phyloP scores from a whole-genome alignment of 345 rosid species.

The Combretum micranthum region DNA sequence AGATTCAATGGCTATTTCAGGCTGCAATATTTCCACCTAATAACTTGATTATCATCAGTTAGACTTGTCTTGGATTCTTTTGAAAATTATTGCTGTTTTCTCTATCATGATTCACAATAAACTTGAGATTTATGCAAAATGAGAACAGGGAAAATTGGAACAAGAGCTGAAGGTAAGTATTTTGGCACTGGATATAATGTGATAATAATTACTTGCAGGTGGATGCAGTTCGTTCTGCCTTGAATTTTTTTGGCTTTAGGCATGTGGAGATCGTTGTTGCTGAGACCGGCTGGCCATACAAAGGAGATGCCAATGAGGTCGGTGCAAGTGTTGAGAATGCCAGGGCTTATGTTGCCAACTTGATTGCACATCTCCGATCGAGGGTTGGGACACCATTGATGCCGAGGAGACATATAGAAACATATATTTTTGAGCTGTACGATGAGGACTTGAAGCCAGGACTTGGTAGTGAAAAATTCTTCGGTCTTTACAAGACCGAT shows the following conservation, averaged over 20 bases:
- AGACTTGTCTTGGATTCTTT: too few relatives aligned
- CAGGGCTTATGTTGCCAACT: slow-evolving; percentile 70
- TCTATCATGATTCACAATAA: too few relatives aligned
- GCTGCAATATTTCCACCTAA: too few relatives aligned
- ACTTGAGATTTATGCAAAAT: too few relatives aligned
- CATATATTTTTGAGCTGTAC: slow-evolving; percentile 76
- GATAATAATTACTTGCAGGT: slow-evolving; percentile 29
- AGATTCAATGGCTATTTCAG: too few relatives aligned
- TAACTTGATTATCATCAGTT: too few relatives aligned
- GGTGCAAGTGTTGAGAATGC: slow-evolving; percentile 81
- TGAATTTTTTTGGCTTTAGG: slow-evolving; percentile 53
- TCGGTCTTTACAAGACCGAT: slow-evolving; percentile 74
- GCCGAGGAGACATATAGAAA: slow-evolving; percentile 83
- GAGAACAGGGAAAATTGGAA: too few relatives aligned
- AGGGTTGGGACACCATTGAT: slow-evolving; percentile 80
- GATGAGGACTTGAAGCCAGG: slow-evolving; percentile 92
- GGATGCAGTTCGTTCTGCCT: slow-evolving; percentile 76
- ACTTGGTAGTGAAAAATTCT: slow-evolving; percentile 55
- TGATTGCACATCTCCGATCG: slow-evolving; percentile 73
- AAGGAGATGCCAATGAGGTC: slow-evolving; percentile 66
- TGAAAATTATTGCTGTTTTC: too few relatives aligned
- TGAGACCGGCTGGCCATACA: slow-evolving; percentile 98
- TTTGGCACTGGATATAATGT: too few relatives aligned
- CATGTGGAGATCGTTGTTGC: slow-evolving; percentile 83
- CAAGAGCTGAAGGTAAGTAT: too few relatives aligned